Evolutionary conservation across 2,329 filamentous ascomycete genomes (phyloP), one percentile per base, ranked within the genome.

Genomic region (Penicillium digitatum): DNA sequence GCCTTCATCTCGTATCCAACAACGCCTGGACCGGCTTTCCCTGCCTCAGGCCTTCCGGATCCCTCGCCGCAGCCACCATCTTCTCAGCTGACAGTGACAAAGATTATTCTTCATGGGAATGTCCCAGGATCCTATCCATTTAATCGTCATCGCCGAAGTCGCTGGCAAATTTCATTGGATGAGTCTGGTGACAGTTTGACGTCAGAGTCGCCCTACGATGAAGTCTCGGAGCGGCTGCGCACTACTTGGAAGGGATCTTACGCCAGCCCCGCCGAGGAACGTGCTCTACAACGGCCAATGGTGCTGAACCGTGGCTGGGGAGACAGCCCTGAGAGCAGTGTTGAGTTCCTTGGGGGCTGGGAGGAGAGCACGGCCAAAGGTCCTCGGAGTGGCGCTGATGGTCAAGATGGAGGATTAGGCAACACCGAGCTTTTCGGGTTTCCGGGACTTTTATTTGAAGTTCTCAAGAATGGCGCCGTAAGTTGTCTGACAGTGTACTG

Each of bases 121-220:
- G 86, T 97, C 2, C 94, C 94, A 1, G 94, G 94, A 0, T 96
- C 91, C 1, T 97, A 96, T 70, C 89, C 93, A 11, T 99, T 99
- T 76, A 97, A 99, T 73, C 85, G 94, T 5, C 91, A 97, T 72
- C 86, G 93, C 18, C 85, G 94, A 58, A 90, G 89, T 64, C 85
- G 92, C 38, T 99, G 94, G 94, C 85, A 86, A 48, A 86, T 96
- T 12, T 74, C 82, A 10, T 69, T 78, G 0, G 69, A 73, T 31
- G 62, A 77, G 5, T 69, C 74, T 10, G 73, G 73, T 11, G 72
- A 78, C 7, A 62, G 74, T 18, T 74, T 89, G 48, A 84, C 82
- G 58, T 95, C 90, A 0, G 94, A 97, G 74, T 89, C 89, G 48
- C 77, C 80, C 0, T 96, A 95, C 62, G 73, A 81, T n/a, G 81